Evolutionary conservation across 805 yeast species (phyloP).

Genomic region (Kazachstania martiniae): DNA sequence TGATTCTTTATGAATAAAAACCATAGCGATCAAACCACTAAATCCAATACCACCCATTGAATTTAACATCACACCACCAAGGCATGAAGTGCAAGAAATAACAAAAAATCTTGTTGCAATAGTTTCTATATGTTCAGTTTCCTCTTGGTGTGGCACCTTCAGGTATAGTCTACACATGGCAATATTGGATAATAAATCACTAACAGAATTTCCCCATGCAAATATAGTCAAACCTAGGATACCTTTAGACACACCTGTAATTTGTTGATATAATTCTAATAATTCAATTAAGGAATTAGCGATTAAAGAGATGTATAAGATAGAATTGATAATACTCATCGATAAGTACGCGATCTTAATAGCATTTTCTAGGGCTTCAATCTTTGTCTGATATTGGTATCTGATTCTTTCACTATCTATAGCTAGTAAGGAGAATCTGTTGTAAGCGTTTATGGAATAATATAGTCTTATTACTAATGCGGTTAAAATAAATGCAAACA

Average conservation of each 20-base stretch:
- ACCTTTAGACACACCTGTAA: conserved; percentile 54
- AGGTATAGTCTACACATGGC: conserved; percentile 57
- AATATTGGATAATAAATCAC: conserved; percentile 79
- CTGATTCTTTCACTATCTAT: conserved; percentile 10
- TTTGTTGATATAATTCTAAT: conserved; percentile 24
- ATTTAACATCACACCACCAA: conserved; percentile 84
- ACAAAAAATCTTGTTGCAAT: conserved; percentile 57
- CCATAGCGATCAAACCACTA: conserved; percentile 46
- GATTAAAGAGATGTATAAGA: conserved; percentile 25
- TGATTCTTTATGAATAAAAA: conserved; percentile 11
- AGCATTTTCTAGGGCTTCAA: conserved; percentile 11
- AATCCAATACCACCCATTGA: conserved; percentile 73
- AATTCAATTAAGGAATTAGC: conserved; percentile 28
- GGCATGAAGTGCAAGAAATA: conserved; percentile 88
- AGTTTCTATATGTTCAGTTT: conserved; percentile 8
- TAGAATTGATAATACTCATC: conserved; percentile 24
- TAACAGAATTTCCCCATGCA: conserved; percentile 89
- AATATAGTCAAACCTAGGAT: conserved; percentile 84
- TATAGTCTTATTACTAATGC: conserved; percentile 8
- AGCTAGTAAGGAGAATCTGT: conserved; percentile 16
- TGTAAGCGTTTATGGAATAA: conserved; percentile 8
- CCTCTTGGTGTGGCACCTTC: conserved; percentile 14
- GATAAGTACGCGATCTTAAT: conserved; percentile 9
- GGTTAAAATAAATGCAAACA: conserved; percentile 6
- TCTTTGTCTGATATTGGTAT: too few species aligned